phyloP scores from a whole-genome alignment of 2,329 filamentous ascomycete species.

The Colletotrichum brevisporum region DNA sequence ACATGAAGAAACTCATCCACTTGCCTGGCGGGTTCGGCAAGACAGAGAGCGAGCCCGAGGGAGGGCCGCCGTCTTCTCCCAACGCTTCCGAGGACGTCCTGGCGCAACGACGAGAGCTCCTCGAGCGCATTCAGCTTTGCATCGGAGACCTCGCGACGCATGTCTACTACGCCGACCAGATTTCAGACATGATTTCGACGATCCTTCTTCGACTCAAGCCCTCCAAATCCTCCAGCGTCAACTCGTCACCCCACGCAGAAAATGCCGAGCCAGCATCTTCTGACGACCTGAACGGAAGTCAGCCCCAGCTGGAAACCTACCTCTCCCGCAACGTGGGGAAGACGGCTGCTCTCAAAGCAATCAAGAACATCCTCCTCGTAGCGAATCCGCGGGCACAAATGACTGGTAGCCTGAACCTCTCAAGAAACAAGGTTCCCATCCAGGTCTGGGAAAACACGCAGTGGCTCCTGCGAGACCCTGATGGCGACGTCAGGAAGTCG shows the following conservation, averaged over 20 bases:
- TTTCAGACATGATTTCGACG: slow-evolving; percentile 91
- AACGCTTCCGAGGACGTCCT: slow-evolving; percentile 56
- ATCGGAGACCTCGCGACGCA: slow-evolving; percentile 94
- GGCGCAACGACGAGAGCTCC: slow-evolving; percentile 73
- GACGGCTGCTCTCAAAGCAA: slow-evolving; percentile 78
- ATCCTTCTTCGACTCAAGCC: slow-evolving; percentile 86
- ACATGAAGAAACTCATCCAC: slow-evolving; percentile 84
- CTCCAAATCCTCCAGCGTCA: slow-evolving; percentile 58
- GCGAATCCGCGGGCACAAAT: slow-evolving; percentile 78
- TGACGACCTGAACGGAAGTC: slow-evolving; percentile 50
- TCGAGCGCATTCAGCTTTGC: slow-evolving; percentile 78
- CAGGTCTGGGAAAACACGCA: slow-evolving; percentile 97
- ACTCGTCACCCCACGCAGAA: slow-evolving; percentile 61
- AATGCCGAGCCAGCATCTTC: slow-evolving; percentile 57
- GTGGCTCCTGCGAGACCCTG: slow-evolving; percentile 87
- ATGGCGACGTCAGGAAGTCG: slow-evolving; percentile 83
- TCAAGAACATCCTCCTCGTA: slow-evolving; percentile 86
- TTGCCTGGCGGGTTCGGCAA: slow-evolving; percentile 61
- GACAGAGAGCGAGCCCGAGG: slow-evolving; percentile 49
- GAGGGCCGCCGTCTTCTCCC: slow-evolving; percentile 46
- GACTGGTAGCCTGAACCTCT: slow-evolving; percentile 73
- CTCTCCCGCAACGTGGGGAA: slow-evolving; percentile 70
- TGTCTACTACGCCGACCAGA: slow-evolving; percentile 96
- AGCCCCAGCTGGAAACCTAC: slow-evolving; percentile 63
- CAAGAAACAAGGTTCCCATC: slow-evolving; percentile 81